Evolutionary conservation across 768 basidiomycete species (phyloP).

Genomic region (Kwoniella newhampshirensis): DNA sequence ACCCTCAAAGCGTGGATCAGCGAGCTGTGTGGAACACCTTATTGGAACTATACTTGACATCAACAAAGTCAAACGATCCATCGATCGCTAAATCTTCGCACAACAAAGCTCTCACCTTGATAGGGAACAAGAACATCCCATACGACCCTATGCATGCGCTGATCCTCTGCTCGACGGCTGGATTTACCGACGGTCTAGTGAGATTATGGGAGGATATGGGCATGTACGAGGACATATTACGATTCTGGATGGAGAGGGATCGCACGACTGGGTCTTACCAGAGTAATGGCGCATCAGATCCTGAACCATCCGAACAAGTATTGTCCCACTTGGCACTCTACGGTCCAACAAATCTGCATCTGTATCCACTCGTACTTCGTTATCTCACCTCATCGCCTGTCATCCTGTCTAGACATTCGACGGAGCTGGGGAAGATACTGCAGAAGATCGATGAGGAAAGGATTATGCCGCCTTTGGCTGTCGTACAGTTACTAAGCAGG

Average conservation of each 20-base stretch:
- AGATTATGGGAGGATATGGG: slow-evolving; percentile 88
- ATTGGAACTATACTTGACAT: slow-evolving; percentile 78
- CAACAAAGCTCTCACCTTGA: slow-evolving; percentile 71
- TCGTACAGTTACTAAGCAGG: slow-evolving; percentile 82
- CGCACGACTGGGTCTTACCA: slow-evolving; percentile 21
- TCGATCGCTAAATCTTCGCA: slow-evolving; percentile 48
- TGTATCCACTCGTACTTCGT: slow-evolving; percentile 83
- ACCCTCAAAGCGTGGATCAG: slow-evolving; percentile 60
- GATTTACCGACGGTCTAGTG: slow-evolving; percentile 80
- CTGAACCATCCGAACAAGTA: slow-evolving; percentile 60
- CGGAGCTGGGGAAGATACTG: slow-evolving; percentile 70
- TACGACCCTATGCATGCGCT: slow-evolving; percentile 89
- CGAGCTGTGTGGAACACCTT: slow-evolving; percentile 92
- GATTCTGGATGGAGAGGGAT: slow-evolving; percentile 85
- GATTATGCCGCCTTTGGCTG: slow-evolving; percentile 83
- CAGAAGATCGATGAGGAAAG: slow-evolving; percentile 74
- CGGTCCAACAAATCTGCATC: slow-evolving; percentile 67
- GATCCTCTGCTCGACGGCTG: slow-evolving; percentile 84
- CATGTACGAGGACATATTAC: slow-evolving; percentile 92
- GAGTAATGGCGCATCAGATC: slow-evolving; percentile 34
- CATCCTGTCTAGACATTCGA: slow-evolving; percentile 67
- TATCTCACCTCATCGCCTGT: slow-evolving; percentile 82
- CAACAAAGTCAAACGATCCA: slow-evolving; percentile 56
- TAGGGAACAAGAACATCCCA: slow-evolving; percentile 61
- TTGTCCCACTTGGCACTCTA: slow-evolving; percentile 73